Evolutionary conservation across 306 rosid species (phyloP), one percentile per base, ranked within the genome.

Genomic region (Malus asiatica): DNA sequence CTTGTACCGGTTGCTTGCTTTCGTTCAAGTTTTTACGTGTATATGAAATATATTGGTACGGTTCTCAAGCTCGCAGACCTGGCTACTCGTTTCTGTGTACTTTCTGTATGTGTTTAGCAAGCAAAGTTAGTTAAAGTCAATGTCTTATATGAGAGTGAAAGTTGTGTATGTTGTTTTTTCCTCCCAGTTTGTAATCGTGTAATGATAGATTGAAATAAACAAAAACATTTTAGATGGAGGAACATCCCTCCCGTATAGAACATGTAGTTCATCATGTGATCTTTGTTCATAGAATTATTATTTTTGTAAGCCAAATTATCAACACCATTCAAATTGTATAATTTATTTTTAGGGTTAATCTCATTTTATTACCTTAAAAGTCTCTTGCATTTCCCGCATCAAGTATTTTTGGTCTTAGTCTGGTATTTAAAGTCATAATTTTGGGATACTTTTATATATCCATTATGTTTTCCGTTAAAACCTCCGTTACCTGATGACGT

Each of bases 41-140:
- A 64, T 60, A 74, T 62, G 51, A 63, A 59, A 32, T 66, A 57
- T 73, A 22, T 48, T 51, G 30, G 63, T 48, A 72, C 42, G 55
- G 73, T 22, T 40, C 46, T 30, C 51, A 18, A 58, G 53, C 38
- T 77, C 78, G 18, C 44, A 35, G 65, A 66, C n/a, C 64, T 38
- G 79, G 78, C 78, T 75, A 33, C 83, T 79, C 67, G 16, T 75
- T 79, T 67, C 29, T 61, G 19, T 52, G 25, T 57, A 10, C 18
- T 76, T 66, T 58, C 12, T 40, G 32, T 38, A 33, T 64, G 58
- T 61, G 64, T 42, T 40, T 45, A 59, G 55, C 61, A 40, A 59
- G 62, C 52, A 60, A 55, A 32, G 11, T 63, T 72, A 45, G 44
- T 79, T 51, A 51, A 60, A 29, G 71, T n/a, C 45, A 66, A 20